A percentile compares a stretch with the other conserved stretches of the same genome.
Conservation (phyloP, 1,284 basidiomycete genomes). For the Ustilago bromivora region DNA sequence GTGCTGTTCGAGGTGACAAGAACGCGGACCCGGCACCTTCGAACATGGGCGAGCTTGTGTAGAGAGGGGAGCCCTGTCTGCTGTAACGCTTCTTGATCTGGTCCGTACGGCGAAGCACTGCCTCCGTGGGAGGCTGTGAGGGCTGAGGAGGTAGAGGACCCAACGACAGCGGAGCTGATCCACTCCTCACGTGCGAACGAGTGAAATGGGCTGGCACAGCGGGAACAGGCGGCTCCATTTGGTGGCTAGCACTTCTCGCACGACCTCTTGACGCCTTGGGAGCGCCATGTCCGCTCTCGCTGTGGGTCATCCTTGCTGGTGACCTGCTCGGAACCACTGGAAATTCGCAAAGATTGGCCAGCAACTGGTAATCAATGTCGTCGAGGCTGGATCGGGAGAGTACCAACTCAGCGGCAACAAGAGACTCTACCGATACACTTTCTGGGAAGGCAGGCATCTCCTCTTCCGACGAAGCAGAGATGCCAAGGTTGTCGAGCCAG, state of each 20-base stretch:
- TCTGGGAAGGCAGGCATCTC: conserved; percentile 8
- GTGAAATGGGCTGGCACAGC: neutral
- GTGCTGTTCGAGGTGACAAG: conserved; percentile 3
- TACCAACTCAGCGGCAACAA: neutral
- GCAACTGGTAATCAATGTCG: conserved; percentile 38
- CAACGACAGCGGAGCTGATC: conserved; percentile 29
- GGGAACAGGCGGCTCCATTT: neutral
- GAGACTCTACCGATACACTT: neutral
- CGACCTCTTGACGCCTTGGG: neutral
- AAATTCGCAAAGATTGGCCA: conserved; percentile 30
- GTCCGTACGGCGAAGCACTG: conserved; percentile 25
- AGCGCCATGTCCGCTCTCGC: conserved; percentile 4
- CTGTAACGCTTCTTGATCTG: conserved; percentile 37
- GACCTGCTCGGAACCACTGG: neutral
- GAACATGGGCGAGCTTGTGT: conserved; percentile 7
- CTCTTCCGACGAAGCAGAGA: neutral
- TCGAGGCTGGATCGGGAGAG: conserved; percentile 30
- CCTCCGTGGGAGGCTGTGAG: conserved; percentile 15
- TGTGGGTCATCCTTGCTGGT: neutral
- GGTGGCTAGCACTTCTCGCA: conserved; percentile 10
- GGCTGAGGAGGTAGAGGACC: conserved; percentile 38
- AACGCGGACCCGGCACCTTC: conserved; percentile 5
- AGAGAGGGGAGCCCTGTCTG: conserved; percentile 13
- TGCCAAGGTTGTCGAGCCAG: conserved; percentile 20
- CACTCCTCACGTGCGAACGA: conserved; percentile 7